Evolutionary conservation across 441 rosid species (phyloP), one percentile per base, ranked within the genome.

Genomic region (Jatropha podagrica): DNA sequence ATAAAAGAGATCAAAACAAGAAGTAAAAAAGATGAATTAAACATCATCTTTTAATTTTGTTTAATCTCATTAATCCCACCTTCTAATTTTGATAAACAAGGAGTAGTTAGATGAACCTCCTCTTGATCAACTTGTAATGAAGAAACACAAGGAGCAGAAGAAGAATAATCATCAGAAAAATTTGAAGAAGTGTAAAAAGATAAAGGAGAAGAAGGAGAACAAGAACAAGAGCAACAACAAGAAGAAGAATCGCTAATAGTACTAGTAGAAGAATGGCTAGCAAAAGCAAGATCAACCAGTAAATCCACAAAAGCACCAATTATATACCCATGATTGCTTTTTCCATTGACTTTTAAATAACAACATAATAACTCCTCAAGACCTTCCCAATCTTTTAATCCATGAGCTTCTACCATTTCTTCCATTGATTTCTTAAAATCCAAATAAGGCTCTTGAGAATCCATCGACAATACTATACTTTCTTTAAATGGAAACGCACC

Each of bases 371-470:
- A 93, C 68, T 85, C 83, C 74, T 92, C 93, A 58, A 92, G 84
- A 70, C 76, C 74, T 64, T 81, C 87, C 95, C 94, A 88, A 66
- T 83, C 86, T 80, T 83, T 79, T 37, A 85, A 70, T 11, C 86
- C 82, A 72, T 92, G 85, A 73, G 94, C 90, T 73, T 85, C 88
- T 72, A 92, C 95, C 98, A 95, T 86, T 77, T 95, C 98, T 76
- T 85, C 95, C 99, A 92, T 89, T 65, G 98, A 94, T 72, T 79
- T 82, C 80, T 86, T 81, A 87, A 92, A 94, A 80, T 94, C 98
- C 10, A 52, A 59, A 62, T 59, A 84, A 56, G 89, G 91, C 78
- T 92, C 82, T 70, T 68, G 68, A 42, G 99, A 89, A 62, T 92
- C 96, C 89, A 91, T 75, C 73, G 92, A 77, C 80, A 87, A 69